Evolutionary conservation across 108 stramenopile species (phyloP), one percentile per base, ranked within the genome.

Genomic region (Epithemia pelagica): DNA sequence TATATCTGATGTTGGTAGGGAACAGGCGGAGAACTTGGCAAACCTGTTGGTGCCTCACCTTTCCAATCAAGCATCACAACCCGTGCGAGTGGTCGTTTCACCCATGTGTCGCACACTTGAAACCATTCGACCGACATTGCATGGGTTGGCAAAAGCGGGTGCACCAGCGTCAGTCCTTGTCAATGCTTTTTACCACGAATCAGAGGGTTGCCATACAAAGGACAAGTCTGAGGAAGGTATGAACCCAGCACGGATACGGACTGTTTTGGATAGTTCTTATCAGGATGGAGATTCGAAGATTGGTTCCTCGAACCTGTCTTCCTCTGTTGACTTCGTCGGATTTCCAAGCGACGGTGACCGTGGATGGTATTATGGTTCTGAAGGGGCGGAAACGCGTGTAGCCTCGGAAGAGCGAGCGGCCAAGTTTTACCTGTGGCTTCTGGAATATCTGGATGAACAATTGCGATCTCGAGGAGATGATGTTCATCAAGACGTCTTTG

Each of bases 51-150:
- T 78, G 18, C 74, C 82, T 21, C 78, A 85, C 69, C 64, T 86
- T 10, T 53, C 55, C 1, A 79, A 81, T 46, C 83, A 85, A 67
- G 82, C 88, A 19, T 77, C 81, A 24, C 70, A 59, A 22, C 87
- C 87, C 19, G 78, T 87, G 1, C 63, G 77, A 15, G 73, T 90
- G 37, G 67, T 90, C n/a, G 65, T 71, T 1, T 83, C 82, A 74
- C 88, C 88, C 33, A 90, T 90, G 88, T 61, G 71, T 26, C 78
- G 88, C 31, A 90, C 88, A 19, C 58, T 90, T 51, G 74, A 75
- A 52, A 90, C 88, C 0, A 83, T 90, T 33, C 54, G 75, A 53
- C 88, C 88, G 5, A 37, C 58, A 30, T 37, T 26, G 23, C 61
- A 61, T 26, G 61, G 26, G 21, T 58, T 58, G 26, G 56, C 56